phyloP scores from a whole-genome alignment of 495 filamentous ascomycete genomes.

The Lasiosphaeriaceae sp. region DNA sequence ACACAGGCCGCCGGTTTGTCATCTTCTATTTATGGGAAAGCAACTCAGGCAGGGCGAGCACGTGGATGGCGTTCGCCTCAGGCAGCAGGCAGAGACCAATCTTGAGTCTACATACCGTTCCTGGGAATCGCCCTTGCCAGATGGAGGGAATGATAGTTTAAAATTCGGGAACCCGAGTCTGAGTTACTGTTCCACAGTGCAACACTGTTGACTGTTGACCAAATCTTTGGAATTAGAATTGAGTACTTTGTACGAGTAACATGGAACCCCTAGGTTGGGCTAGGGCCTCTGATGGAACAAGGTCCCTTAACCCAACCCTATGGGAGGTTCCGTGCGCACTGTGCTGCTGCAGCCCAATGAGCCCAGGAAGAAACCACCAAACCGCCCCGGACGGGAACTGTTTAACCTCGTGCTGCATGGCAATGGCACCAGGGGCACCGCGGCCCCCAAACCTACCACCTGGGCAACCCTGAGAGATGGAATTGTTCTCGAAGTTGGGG shows the following conservation, averaged over 20 bases:
- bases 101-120: background rate
- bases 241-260: no score
- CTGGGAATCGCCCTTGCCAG: no score
- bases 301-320: no score
- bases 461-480: background rate
- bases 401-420: background rate
- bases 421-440: background rate
- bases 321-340: no score
- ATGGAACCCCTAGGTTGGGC: no score
- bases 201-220: no score
- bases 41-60: background rate
- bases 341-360: background rate
- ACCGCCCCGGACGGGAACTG: background rate
- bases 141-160: no score
- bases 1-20: conserved; percentile 1
- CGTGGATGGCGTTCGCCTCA: background rate
- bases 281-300: no score
- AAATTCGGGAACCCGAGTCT: no score
- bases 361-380: background rate
- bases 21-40: conserved; percentile 13
- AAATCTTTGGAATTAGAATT: no score
- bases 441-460: background rate
- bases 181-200: no score
- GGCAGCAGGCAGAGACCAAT: background rate
- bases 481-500: conserved; percentile 3